Conservation (phyloP, 106 monocot genomes). For the Dendrobium officinale region DNA sequence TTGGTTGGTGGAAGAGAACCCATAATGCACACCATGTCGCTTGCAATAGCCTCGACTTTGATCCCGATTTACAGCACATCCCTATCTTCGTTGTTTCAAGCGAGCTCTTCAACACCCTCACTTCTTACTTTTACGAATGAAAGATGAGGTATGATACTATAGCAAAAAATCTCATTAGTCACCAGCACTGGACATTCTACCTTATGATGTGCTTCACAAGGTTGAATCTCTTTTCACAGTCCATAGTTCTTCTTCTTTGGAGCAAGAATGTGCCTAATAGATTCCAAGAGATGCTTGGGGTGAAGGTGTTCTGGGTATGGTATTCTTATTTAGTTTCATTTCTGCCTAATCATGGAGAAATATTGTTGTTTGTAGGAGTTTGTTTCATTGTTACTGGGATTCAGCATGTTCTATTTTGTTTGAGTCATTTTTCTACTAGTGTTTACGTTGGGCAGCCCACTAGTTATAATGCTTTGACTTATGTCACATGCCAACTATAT, state of each 20-base stretch:
- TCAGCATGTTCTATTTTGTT: constrained; percentile 11
- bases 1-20: too few species aligned
- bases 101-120: too few species aligned
- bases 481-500: constrained; percentile 3
- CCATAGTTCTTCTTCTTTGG: neutral
- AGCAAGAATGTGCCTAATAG: constrained; percentile 21
- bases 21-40: too few species aligned
- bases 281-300: constrained; percentile 18
- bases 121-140: too few species aligned
- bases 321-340: constrained; percentile 25
- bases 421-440: constrained; percentile 22
- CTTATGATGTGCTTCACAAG: neutral
- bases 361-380: constrained; percentile 17
- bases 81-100: too few species aligned
- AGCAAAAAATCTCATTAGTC: neutral
- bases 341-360: constrained; percentile 25
- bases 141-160: neutral
- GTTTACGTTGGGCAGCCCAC: constrained; percentile 19
- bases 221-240: neutral
- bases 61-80: too few species aligned
- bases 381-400: constrained; percentile 19
- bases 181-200: neutral
- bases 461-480: too few species aligned
- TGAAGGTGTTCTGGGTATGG: constrained; percentile 27
- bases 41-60: too few species aligned